phyloP scores from a whole-genome alignment of 768 basidiomycete species.

The Mycena polygramma region DNA sequence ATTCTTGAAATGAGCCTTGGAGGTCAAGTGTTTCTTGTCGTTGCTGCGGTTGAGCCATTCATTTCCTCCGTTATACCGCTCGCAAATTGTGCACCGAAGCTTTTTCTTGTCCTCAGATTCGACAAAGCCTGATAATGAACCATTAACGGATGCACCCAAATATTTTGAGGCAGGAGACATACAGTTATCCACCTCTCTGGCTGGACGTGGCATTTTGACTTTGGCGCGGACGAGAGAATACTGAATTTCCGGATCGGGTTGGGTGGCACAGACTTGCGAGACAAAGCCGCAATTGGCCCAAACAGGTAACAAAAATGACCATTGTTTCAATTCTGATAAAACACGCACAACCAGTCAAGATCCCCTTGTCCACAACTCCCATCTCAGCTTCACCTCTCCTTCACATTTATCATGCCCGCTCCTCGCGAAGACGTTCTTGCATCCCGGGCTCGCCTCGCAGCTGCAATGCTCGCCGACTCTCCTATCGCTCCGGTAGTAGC shows the following conservation, averaged over 20 bases:
- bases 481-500: no score
- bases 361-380: no score
- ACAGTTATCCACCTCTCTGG: neutral
- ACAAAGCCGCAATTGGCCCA: no score
- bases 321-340: no score
- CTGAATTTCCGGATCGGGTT: no score
- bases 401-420: neutral
- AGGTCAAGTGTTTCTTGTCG: neutral
- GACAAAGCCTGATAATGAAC: constrained; percentile 10
- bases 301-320: no score
- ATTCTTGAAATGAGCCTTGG: neutral
- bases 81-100: constrained; percentile 4
- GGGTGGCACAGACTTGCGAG: no score
- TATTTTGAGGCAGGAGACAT: no score
- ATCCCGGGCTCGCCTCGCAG: neutral
- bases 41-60: neutral
- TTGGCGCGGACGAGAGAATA: no score
- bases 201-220: neutral
- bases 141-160: no score
- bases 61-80: neutral
- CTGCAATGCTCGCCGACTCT: constrained; percentile 5
- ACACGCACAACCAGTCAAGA: no score
- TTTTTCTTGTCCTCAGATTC: neutral
- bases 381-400: neutral
- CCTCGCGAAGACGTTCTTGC: neutral